Evolutionary conservation across 2,329 filamentous ascomycete genomes (phyloP), one percentile per base, ranked within the genome.

Genomic region (Penicillium sp.): DNA sequence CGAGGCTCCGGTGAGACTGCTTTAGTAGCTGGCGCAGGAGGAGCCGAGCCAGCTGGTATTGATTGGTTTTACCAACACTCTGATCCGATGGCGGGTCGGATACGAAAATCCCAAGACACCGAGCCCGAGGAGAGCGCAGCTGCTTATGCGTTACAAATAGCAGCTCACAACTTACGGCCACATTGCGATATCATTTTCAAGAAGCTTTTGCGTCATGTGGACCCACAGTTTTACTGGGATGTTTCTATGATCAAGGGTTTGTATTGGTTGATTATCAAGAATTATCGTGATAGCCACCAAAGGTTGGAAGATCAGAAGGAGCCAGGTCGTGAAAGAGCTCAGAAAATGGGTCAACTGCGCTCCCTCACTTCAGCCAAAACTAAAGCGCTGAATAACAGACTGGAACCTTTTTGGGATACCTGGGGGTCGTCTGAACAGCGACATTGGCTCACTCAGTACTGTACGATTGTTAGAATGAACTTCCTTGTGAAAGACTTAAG

Each of bases 11-110:
- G 50, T 6, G 42, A 46, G n/a, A 53, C 40, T 5, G 40, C 50
- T 20, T 18, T 53, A 1, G 32, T 37, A 10, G n/a, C 18, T 16
- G 50, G 32, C 3, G 50, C 34, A 18, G 38, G 35, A 53, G 50
- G 50, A 29, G 29, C 29, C 18, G 32, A 53, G 24, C 40, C 50
- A 13, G 50, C 40, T 38, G 13, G 32, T 4, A 53, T 53, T 16
- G 42, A 53, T 20, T 53, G 50, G 50, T 34, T 53, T 24, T 53
- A 42, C 37, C 31, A 53, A 18, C 31, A 51, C 49, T 43, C 38
- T 24, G 49, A 51, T 26, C 49, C 49, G 14, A 51, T 51, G 29
- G 49, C 29, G 13, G 43, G 43, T 18, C n/a, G 43, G 11, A 7
- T 31, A 18, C 38, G 18, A 9, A n/a, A 13, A 16, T 40, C 29